Conservation (phyloP, 2,329 filamentous ascomycete genomes). For the Fusarium sp. region DNA sequence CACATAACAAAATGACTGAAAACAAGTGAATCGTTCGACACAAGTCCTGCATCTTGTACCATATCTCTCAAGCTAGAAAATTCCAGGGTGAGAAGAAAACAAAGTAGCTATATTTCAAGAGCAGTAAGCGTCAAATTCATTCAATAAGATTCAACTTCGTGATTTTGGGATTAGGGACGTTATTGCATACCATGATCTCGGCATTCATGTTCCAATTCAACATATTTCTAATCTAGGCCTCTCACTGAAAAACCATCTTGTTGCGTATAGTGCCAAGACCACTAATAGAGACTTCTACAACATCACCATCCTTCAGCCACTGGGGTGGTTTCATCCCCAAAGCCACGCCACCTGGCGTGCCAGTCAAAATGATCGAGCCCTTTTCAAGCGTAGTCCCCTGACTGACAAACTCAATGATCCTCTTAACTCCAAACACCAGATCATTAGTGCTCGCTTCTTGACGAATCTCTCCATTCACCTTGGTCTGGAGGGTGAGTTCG, state of each 20-base stretch:
- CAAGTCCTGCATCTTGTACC: too few species aligned
- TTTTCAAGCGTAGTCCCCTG: conserved; percentile 24
- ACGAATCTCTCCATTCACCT: conserved; percentile 24
- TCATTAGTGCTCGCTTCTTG: conserved; percentile 20
- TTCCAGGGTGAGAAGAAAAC: too few species aligned
- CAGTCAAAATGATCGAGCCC: conserved; percentile 25
- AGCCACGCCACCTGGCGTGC: conserved; percentile 25
- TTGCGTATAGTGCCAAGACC: conserved; percentile 24
- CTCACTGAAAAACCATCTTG: background rate
- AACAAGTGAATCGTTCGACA: too few species aligned
- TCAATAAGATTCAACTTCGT: too few species aligned
- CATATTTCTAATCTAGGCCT: too few species aligned
- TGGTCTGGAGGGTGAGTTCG: conserved; percentile 14
- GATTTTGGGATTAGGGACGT: too few species aligned
- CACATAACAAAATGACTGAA: too few species aligned
- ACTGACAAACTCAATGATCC: conserved; percentile 13
- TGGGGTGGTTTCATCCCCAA: conserved; percentile 18
- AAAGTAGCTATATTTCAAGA: too few species aligned
- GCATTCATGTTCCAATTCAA: too few species aligned
- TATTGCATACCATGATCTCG: too few species aligned
- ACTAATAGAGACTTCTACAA: conserved; percentile 23
- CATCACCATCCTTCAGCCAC: conserved; percentile 21
- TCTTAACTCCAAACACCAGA: conserved; percentile 16
- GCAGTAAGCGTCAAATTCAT: too few species aligned
- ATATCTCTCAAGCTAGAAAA: too few species aligned